These are phyloP conservation scores for Dissophora globulifera DNA, from an alignment of 192 early-diverging fungal species.

Conservation along the genomic window DNA sequence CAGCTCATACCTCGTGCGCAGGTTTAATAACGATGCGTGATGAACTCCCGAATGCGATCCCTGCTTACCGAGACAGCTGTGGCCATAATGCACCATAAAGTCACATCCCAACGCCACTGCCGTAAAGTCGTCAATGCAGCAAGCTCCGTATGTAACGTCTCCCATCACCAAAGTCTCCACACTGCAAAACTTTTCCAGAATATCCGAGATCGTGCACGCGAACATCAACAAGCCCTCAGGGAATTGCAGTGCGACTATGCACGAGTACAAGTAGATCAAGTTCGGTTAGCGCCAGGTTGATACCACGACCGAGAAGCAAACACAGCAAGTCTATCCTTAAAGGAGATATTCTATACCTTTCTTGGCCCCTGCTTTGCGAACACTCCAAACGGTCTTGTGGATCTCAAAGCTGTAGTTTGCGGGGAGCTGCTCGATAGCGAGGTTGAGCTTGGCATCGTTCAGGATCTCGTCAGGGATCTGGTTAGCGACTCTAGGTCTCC, in stretches of 20 bases:
- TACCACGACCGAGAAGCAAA: no score
- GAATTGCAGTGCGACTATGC: slow-evolving; percentile 90
- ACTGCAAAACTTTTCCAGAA: slow-evolving; percentile 85
- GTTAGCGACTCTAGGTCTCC: slow-evolving; percentile 64
- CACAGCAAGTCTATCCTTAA: no score
- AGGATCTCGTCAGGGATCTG: slow-evolving; percentile 90
- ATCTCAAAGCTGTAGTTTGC: slow-evolving; percentile 99
- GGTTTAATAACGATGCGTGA: no score
- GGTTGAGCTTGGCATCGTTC: slow-evolving; percentile 81
- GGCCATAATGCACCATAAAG: slow-evolving; percentile 98
- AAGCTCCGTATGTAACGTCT: slow-evolving; percentile 99
- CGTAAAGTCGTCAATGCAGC: slow-evolving; percentile 98
- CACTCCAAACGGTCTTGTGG: slow-evolving; percentile 94
- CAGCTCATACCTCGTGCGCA: no score
- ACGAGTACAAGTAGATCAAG: background rate
- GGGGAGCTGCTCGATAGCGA: slow-evolving; percentile 88
- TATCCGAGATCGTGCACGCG: slow-evolving; percentile 92
- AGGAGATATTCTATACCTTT: no score
- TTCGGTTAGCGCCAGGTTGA: background rate
- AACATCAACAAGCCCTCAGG: slow-evolving; percentile 97
- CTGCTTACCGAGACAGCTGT: slow-evolving; percentile 90
- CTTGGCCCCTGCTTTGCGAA: slow-evolving; percentile 76
- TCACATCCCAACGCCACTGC: slow-evolving; percentile 93
- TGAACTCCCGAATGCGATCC: no score
- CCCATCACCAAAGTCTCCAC: slow-evolving; percentile 98